Conservation (phyloP, 2,329 filamentous ascomycete genomes). For the Fusarium cicatricum region DNA sequence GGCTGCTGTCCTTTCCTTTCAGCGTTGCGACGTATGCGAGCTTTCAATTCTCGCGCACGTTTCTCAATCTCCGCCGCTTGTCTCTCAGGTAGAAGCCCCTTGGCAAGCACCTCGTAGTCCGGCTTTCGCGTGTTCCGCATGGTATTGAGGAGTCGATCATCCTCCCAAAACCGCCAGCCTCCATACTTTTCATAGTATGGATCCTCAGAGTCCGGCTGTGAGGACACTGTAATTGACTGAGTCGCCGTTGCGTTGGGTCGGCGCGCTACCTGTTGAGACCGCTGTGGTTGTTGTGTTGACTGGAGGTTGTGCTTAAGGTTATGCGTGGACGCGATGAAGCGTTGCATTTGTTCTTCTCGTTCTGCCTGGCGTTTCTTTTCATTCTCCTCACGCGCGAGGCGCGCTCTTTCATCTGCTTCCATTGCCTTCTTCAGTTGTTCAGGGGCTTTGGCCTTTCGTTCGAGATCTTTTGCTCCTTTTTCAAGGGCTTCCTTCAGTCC, state of each 20-base stretch:
- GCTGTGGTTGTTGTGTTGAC: too few relatives aligned
- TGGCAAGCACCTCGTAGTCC: constrained; percentile 14
- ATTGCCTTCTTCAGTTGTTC: constrained; percentile 1
- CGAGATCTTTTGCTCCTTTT: constrained; percentile 15
- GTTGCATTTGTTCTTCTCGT: constrained; percentile 24
- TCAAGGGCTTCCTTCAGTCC: constrained; percentile 1
- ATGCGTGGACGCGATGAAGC: constrained; percentile 33
- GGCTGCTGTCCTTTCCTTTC: constrained; percentile 22
- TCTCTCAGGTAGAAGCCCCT: constrained; percentile 24
- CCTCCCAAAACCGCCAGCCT: constrained; percentile 40
- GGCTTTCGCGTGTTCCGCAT: constrained; percentile 33
- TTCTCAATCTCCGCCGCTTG: constrained; percentile 27
- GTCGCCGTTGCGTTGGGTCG: not conserved
- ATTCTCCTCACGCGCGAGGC: constrained; percentile 6
- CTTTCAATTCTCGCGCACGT: constrained; percentile 33
- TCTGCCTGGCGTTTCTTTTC: constrained; percentile 1
- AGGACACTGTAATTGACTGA: not conserved
- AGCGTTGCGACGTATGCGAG: constrained; percentile 32
- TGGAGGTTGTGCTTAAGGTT: not conserved
- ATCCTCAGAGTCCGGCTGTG: constrained; percentile 2
- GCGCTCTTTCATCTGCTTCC: constrained; percentile 16
- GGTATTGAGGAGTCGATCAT: constrained; percentile 37
- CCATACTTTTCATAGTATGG: constrained; percentile 35
- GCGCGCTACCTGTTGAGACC: too few relatives aligned
- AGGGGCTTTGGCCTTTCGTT: not conserved